phyloP scores from a whole-genome alignment of 306 rosid genomes.

The Betula pendula region DNA sequence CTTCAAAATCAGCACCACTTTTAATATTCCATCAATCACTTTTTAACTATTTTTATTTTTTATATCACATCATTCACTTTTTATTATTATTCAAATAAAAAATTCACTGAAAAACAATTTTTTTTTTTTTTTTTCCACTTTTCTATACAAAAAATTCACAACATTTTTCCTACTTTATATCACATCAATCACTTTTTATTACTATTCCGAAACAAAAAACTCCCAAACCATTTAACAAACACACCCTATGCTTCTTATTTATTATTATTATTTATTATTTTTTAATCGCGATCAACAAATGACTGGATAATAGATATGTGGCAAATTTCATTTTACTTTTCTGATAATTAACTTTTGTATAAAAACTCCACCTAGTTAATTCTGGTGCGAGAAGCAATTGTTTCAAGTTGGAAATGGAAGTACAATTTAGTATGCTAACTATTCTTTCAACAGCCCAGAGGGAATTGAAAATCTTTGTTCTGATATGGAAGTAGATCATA shows the following conservation, averaged over 20 bases:
- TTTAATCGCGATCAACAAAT: background rate
- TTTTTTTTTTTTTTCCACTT: too few relatives aligned
- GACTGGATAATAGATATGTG: background rate
- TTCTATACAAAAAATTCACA: too few relatives aligned
- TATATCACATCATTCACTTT: too few relatives aligned
- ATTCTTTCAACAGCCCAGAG: conserved; percentile 75
- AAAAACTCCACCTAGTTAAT: background rate
- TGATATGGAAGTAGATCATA: conserved; percentile 85
- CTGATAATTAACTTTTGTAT: background rate
- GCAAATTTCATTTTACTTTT: background rate
- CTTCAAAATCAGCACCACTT: too few relatives aligned
- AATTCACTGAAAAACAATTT: too few relatives aligned
- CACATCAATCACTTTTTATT: too few relatives aligned
- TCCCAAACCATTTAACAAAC: too few relatives aligned
- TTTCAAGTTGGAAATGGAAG: conserved; percentile 6
- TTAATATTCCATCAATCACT: too few relatives aligned
- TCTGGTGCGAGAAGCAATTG: background rate
- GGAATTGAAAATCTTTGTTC: conserved; percentile 95
- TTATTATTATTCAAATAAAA: too few relatives aligned
- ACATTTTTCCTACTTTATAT: too few relatives aligned
- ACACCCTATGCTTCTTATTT: background rate
- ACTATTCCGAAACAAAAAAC: too few relatives aligned
- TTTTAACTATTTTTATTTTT: too few relatives aligned
- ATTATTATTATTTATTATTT: background rate
- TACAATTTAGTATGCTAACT: conserved; percentile 16